Conservation (phyloP, 805 yeast species). For the Candida fluviatilis region DNA sequence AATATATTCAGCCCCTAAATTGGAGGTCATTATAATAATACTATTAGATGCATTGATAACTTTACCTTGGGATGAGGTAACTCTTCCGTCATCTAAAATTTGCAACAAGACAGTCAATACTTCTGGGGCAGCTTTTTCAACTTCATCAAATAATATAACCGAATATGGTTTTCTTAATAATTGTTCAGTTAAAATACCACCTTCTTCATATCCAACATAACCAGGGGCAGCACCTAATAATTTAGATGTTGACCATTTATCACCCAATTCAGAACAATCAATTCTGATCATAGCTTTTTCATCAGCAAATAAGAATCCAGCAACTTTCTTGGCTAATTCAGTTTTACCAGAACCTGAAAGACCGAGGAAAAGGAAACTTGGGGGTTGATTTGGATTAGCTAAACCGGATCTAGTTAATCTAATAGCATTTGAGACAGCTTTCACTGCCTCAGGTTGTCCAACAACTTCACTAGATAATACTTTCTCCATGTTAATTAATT, state of each 20-base stretch:
- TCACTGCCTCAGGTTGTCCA: constrained; percentile 94
- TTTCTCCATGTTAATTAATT: constrained; percentile 91
- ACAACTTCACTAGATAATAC: constrained; percentile 80
- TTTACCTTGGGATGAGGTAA: constrained; percentile 92
- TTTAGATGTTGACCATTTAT: constrained; percentile 93
- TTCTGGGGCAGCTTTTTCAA: constrained; percentile 98
- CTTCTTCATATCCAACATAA: constrained; percentile 91
- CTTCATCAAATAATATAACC: constrained; percentile 94
- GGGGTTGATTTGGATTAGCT: constrained; percentile 94
- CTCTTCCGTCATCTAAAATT: constrained; percentile 93
- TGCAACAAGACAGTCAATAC: constrained; percentile 89
- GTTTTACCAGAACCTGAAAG: constrained; percentile 98
- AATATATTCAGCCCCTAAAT: constrained; percentile 91
- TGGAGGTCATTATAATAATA: constrained; percentile 94
- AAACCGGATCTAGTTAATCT: constrained; percentile 91
- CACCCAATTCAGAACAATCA: constrained; percentile 94
- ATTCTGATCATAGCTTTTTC: constrained; percentile 96
- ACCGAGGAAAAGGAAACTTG: constrained; percentile 92
- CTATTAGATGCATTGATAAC: constrained; percentile 89
- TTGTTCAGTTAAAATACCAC: constrained; percentile 93
- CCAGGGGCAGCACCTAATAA: constrained; percentile 98
- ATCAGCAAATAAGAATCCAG: constrained; percentile 93
- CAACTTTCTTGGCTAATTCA: constrained; percentile 93
- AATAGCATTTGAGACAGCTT: constrained; percentile 93
- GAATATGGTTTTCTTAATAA: constrained; percentile 89